These are phyloP conservation scores for Cryptococcus wingfieldii DNA, from an alignment of 1,284 basidiomycete species.

Conservation along the genomic window DNA sequence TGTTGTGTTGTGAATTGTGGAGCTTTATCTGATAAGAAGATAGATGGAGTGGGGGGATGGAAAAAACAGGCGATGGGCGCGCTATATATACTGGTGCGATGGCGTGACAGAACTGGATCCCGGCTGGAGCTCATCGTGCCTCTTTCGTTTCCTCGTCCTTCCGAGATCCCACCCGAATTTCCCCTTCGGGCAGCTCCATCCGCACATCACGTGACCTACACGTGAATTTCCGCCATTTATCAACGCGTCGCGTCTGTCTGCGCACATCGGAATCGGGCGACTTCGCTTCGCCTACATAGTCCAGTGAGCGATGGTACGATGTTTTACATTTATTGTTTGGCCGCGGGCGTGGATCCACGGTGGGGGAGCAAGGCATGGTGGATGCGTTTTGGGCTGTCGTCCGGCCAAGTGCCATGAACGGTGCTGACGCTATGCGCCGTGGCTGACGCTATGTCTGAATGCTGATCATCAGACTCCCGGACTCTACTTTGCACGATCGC, in stretches of 20 bases:
- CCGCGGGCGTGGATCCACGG: not conserved
- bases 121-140: no score
- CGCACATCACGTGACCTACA: no score
- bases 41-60: not conserved
- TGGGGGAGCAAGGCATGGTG: not conserved
- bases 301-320: not conserved
- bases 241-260: no score
- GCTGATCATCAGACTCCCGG: not conserved
- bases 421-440: not conserved
- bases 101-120: not conserved
- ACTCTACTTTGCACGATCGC: no score
- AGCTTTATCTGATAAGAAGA: not conserved
- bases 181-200: no score
- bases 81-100: not conserved
- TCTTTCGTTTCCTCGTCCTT: no score
- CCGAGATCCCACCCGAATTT: no score
- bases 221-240: no score
- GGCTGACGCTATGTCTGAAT: not conserved
- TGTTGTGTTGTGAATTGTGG: constrained; percentile 4
- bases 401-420: no score
- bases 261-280: no score
- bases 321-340: not conserved
- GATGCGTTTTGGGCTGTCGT: no score
- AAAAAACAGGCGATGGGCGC: no score
- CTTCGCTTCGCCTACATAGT: not conserved